Evolutionary conservation across 768 basidiomycete species (phyloP).

Genomic region (Pleurotus djamor): DNA sequence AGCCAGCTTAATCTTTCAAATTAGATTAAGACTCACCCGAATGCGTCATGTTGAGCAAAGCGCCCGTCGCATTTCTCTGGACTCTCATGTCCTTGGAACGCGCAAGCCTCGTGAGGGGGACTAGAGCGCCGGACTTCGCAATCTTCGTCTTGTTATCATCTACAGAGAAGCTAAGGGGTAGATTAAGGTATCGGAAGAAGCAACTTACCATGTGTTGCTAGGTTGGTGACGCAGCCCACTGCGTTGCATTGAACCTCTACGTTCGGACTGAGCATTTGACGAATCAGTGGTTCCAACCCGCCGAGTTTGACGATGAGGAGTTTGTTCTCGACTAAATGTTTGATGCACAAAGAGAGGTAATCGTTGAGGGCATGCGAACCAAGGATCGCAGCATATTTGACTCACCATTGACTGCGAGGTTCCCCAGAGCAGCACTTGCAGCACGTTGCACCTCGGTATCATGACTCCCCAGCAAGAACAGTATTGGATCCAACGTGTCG

Average conservation of each 20-base stretch:
- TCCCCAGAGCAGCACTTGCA: constrained; percentile 95
- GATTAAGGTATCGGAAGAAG: constrained; percentile 6
- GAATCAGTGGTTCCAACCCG: constrained; percentile 95
- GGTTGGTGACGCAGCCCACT: constrained; percentile 97
- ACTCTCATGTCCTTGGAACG: constrained; percentile 99
- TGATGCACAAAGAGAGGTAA: constrained; percentile 2
- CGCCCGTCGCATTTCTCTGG: constrained; percentile 97
- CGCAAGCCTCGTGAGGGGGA: constrained; percentile 93
- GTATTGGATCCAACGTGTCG: constrained; percentile 96
- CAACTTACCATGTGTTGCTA: constrained; percentile 90
- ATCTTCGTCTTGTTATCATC: constrained; percentile 99
- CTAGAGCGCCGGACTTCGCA: constrained; percentile 97
- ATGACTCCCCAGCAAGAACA: constrained; percentile 95
- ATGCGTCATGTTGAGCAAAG: constrained; percentile 98
- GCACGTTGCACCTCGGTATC: constrained; percentile 99
- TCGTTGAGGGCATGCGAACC: constrained; percentile 3
- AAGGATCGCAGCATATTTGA: constrained; percentile 15
- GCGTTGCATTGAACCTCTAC: constrained; percentile 99
- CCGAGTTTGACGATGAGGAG: constrained; percentile 97
- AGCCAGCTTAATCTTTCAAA: constrained; percentile 3
- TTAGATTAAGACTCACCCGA: constrained; percentile 58
- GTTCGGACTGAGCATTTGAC: constrained; percentile 98
- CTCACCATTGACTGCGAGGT: constrained; percentile 97
- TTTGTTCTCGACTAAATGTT: constrained; percentile 88
- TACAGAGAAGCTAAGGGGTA: constrained; percentile 25